Conservation (phyloP, 192 early-diverging fungal species). For the Allomyces macrogynus region DNA sequence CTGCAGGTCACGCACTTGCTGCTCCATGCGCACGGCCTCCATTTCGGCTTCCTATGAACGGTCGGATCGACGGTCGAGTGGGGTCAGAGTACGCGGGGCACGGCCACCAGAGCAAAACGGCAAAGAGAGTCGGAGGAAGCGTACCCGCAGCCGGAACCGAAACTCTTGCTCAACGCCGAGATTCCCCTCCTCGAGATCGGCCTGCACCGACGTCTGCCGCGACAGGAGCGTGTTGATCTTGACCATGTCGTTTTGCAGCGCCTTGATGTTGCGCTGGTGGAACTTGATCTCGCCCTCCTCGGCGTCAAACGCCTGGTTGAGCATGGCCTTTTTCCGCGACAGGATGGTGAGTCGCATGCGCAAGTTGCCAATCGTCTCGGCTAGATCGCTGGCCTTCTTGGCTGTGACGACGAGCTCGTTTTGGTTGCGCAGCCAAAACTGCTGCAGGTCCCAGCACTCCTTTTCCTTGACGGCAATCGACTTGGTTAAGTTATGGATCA, state of each 20-base stretch:
- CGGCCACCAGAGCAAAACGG: no score
- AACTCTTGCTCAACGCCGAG: constrained; percentile 37
- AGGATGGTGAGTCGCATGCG: constrained; percentile 32
- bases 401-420: constrained; percentile 31
- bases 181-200: constrained; percentile 31
- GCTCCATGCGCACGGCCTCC: constrained; percentile 26
- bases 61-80: constrained; percentile 1
- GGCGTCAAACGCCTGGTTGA: constrained; percentile 36
- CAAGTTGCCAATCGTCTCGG: constrained; percentile 27
- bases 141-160: constrained; percentile 25
- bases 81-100: no score
- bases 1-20: constrained; percentile 20
- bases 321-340: constrained; percentile 32
- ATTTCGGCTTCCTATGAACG: constrained; percentile 19
- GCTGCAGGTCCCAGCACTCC: constrained; percentile 28
- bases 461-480: constrained; percentile 24
- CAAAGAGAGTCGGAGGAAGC: neutral
- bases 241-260: constrained; percentile 35
- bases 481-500: constrained; percentile 36
- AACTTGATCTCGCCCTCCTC: constrained; percentile 31
- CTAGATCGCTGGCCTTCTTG: constrained; percentile 18
- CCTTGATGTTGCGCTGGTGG: constrained; percentile 29
- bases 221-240: constrained; percentile 38
- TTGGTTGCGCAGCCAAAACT: constrained; percentile 36
- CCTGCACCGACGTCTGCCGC: constrained; percentile 22